Percentiles rank a stretch among this genome's conserved stretches.
phyloP scores from a whole-genome alignment of 176 grass and related monocot species.

The Lolium perenne region DNA sequence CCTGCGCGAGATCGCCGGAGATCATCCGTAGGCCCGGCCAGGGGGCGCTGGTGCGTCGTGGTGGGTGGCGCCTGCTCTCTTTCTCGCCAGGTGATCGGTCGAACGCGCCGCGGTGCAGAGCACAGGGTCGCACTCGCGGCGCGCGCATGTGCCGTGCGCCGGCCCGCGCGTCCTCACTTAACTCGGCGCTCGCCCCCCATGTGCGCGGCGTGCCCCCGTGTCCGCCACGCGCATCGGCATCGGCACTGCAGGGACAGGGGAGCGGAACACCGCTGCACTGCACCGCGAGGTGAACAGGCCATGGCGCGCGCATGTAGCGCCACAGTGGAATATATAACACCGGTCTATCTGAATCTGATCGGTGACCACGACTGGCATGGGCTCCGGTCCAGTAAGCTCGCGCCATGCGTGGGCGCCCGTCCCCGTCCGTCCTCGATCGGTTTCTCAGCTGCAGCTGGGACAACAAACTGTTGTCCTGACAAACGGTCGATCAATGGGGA shows the following conservation, averaged over 20 bases:
- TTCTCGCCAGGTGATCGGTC: too few species aligned
- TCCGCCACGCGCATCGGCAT: constrained; percentile 17
- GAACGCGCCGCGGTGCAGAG: constrained; percentile 20
- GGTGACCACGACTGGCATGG: not conserved
- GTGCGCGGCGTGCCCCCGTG: constrained; percentile 32
- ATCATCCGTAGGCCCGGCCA: constrained; percentile 9
- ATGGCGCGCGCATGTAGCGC: not conserved
- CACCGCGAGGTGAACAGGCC: not conserved
- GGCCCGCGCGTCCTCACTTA: not conserved
- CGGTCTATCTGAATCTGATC: too few species aligned
- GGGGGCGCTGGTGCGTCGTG: constrained; percentile 4
- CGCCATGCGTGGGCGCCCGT: not conserved
- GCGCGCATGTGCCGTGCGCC: not conserved
- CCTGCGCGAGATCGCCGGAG: constrained; percentile 24
- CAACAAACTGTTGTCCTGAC: not conserved
- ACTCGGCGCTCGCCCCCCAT: constrained; percentile 35
- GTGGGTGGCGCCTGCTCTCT: not conserved
- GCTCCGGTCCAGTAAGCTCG: not conserved
- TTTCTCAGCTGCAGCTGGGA: not conserved
- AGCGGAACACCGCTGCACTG: not conserved
- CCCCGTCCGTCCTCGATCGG: not conserved
- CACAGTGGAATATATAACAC: not conserved
- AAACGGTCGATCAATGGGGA: not conserved
- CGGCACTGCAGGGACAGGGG: not conserved
- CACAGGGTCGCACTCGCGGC: not conserved